Evolutionary conservation across 208 protist species (phyloP), one percentile per base, ranked within the genome.

Genomic region (Trypanosoma boissoni): DNA sequence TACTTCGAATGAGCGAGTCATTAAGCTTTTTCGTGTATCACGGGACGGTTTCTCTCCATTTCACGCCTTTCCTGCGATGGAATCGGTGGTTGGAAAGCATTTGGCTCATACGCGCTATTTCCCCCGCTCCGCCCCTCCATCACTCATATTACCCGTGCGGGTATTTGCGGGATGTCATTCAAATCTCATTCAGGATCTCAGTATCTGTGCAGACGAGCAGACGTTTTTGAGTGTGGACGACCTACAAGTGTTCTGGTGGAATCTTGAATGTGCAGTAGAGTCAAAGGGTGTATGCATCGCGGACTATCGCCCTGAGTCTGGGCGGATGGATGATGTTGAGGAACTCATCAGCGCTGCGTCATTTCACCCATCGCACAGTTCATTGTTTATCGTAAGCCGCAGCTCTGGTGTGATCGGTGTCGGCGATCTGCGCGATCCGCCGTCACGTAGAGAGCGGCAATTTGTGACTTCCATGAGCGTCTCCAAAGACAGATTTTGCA

Each of bases 231-330:
- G 80, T 50, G 74, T 84, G 14, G 84, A 95, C 70, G 88, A 95
- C 62, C 64, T 95, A 60, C 82, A 95, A 41, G 84, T 95, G 9
- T 92, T 91, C 55, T 95, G 84, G 85, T 95, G 88, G 83, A 64
- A 85, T 63, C 71, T 95, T 29, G 88, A 91, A 67, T 59, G 83
- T 24, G 65, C 45, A 1, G 83, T 86, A 55, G 71, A 74, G 2
- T 88, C 80, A 1, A 92, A 86, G 56, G 82, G 72, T 0, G 76
- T 74, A 0, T 90, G 84, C 66, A 88, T 95, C 31, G 76, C 78
- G 5, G 85, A 92, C 27, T 78, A 80, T 4, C 71, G 76, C 0
- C 85, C 85, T 10, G 53, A 68, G 12, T 91, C 84, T 0, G 83
- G 85, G 10, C 61, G 70, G 20, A 72, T 89, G 46, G 83, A 90